Evolutionary conservation across 2,329 filamentous ascomycete species (phyloP), one percentile per base, ranked within the genome.

Genomic region (Pseudopithomyces maydicus): DNA sequence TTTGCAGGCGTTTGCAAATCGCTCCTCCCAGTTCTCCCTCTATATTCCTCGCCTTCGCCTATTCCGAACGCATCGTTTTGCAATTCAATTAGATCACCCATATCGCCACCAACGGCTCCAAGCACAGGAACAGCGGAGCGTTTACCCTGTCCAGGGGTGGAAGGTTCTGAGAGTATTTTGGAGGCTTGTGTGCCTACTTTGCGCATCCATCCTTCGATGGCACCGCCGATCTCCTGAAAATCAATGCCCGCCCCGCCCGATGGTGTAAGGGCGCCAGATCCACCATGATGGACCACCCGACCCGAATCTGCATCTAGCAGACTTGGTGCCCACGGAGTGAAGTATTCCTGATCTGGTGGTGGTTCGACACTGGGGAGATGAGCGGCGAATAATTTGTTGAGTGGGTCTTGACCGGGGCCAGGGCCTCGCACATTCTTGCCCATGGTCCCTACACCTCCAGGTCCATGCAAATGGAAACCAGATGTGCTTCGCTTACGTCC

Each of bases 121-220:
- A 75, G 70, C 65, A 65, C 73, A 68, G 57, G 75, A 1, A 72
- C 69, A 42, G 70, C 71, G 17, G 66, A 68, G 26, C 71, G 56
- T 52, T 65, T 71, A 4, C 70, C 67, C 43, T 69, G 66, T 6
- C 68, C 68, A 8, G 68, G 68, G 3, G 49, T 78, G 52, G 54
- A 69, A 54, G 57, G 74, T 63, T 67, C 74, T 39, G 72, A 59
- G n/a, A 77, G 55, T 10, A 75, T 53, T 45, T 73, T 77, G 17
- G 72, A 70, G 4, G 84, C 82, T 69, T 88, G 88, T 6, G 84
- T 81, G 57, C 92, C 91, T 36, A 96, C 88, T 60, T 92, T 91
- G 58, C 93, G 84, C 57, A 98, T 81, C 92, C 95, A 99, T 1
- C 88, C 90, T 77, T 98, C 95, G 29, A 98, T 88, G 2, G 90